Evolutionary conservation across 169 alveolate genomes (phyloP).

Genomic region (Besnoitia besnoiti): DNA sequence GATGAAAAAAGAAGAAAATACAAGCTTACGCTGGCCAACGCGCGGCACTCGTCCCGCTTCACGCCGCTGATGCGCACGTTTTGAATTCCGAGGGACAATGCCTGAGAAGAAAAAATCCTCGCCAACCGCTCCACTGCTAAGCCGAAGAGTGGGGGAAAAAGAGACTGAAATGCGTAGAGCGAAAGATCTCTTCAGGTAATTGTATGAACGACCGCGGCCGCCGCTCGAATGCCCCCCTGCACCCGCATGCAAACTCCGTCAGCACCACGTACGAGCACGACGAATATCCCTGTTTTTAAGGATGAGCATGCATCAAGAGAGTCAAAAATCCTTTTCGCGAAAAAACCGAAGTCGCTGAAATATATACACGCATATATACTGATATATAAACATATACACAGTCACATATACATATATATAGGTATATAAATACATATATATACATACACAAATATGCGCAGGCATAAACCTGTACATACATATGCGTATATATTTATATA

Average conservation of each 20-base stretch:
- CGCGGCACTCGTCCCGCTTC: constrained; percentile 57
- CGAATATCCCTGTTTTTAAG: too few relatives aligned
- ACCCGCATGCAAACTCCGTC: too few relatives aligned
- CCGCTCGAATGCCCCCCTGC: not conserved
- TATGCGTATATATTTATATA: too few relatives aligned
- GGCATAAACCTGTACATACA: not conserved
- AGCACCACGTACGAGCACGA: too few relatives aligned
- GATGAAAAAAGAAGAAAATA: not conserved
- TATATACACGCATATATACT: not conserved
- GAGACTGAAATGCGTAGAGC: not conserved
- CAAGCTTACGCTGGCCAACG: constrained; percentile 22
- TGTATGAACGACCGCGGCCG: too few relatives aligned
- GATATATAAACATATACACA: not conserved
- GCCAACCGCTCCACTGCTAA: too few relatives aligned
- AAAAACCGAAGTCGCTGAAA: not conserved
- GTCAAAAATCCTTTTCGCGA: not conserved
- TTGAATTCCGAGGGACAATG: constrained; percentile 6
- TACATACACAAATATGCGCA: not conserved
- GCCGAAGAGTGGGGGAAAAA: too few relatives aligned
- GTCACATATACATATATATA: not conserved
- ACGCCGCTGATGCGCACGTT: constrained; percentile 41
- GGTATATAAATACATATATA: not conserved
- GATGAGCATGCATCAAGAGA: not conserved
- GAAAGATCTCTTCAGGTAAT: not conserved
- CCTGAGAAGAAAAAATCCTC: constrained; percentile 26